Percentiles rank a stretch among this genome's conserved stretches.
phyloP scores from a whole-genome alignment of 495 filamentous ascomycete genomes.

The Pseudoneurospora amorphoporcata region DNA sequence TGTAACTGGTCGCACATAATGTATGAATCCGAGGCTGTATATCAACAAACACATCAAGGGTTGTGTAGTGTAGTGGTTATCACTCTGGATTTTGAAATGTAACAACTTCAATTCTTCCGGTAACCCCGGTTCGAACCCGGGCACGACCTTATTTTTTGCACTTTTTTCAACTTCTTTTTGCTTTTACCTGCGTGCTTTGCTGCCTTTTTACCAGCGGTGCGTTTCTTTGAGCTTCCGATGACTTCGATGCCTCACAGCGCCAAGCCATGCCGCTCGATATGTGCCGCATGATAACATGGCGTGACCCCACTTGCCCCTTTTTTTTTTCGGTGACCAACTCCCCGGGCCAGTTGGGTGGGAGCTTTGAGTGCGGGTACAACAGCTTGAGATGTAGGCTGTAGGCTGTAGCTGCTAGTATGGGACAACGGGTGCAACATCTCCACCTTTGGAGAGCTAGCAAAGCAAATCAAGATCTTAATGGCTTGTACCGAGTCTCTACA shows the following conservation, averaged over 20 bases:
- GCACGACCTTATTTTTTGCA: background rate
- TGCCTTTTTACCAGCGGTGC: background rate
- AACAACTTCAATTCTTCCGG: background rate
- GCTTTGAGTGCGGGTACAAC: too few relatives aligned
- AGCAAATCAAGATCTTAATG: background rate
- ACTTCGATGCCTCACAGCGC: background rate
- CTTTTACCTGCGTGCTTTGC: background rate
- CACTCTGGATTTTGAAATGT: background rate
- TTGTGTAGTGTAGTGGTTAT: conserved; percentile 1
- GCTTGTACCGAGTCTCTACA: background rate
- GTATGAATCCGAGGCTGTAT: background rate
- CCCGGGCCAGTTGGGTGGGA: background rate
- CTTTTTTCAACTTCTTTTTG: background rate
- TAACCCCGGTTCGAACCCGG: background rate
- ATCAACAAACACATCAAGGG: background rate
- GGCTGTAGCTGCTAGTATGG: too few relatives aligned
- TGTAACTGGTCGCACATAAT: background rate
- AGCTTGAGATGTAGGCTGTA: too few relatives aligned
- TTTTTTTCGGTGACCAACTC: background rate
- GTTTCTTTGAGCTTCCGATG: background rate
- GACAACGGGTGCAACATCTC: background rate
- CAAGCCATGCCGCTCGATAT: background rate
- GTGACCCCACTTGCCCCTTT: background rate
- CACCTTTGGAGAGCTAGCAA: background rate
- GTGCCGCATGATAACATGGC: background rate